Base-by-base conservation (phyloP, 1,139 yeast species). In the Arxiozyma heterogenica region DNA sequence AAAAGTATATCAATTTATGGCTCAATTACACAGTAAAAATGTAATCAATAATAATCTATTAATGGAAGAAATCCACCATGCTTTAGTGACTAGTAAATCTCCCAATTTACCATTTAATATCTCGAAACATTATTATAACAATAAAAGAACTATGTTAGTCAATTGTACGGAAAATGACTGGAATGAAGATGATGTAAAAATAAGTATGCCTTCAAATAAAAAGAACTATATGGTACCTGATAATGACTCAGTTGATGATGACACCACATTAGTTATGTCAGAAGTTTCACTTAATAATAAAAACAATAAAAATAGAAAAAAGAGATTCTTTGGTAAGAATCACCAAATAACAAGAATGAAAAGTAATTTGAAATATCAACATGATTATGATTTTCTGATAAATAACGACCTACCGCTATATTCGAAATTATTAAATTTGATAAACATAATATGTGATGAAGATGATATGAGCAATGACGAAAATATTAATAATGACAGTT, bases 341-440 rank as follows among this genome's bases (percentile, higher is more conserved):
- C 41, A n/a, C 27, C 21, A 27, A 5, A 41, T 48, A 17, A 48
- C 23, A 17, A 46, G 39, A 51, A 34, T 20, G 7, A n/a, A 41
- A 27, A 22, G 27, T 38, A 30, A 27, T 23, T n/a, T 64, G 23
- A 61, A 64, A 53, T 65, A 60, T 53, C 62, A 64, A 54, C 67
- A 66, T 42, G 70, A 67, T 44, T 53, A 63, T n/a, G 68, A 65
- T 9, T 65, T 65, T 53, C 44, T 64, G 21, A 51, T 51, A 8
- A 50, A 57, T 11, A 42, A 27, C 4, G 30, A 39, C 8, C n/a
- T 55, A 38, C 39, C 48, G n/a, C 23, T 47, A 9, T 57, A 58
- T 15, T 56, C 63, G 1, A 58, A 59, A n/a, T 51, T 65, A 18
- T 44, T 65, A 9, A 61, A 59, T 42, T 53, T 66, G 18, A 58